Evolutionary conservation across 108 stramenopile genomes (phyloP), one percentile per base, ranked within the genome.

Genomic region (Cyclostephanos invisitatus): DNA sequence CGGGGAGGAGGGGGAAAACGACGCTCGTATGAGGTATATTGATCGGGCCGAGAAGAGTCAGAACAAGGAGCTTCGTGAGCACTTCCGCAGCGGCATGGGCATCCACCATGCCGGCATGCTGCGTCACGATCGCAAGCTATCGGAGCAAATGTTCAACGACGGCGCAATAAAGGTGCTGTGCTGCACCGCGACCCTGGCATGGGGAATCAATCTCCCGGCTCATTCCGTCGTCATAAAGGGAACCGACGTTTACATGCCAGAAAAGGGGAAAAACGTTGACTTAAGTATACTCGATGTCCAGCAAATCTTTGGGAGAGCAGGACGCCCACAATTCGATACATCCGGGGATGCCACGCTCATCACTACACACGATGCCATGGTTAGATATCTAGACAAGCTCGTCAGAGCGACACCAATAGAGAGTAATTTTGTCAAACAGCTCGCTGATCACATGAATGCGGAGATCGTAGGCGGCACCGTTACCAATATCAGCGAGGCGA

Each of bases 91-190:
- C 59, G 99, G 99, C 0, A 85, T 99, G 70, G 98, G 97, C 8
- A 91, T 98, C 49, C 99, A 99, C 81, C 99, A 99, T 83, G 99
- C 99, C n/a, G 99, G 99, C 32, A 98, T 99, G 99, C 85, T 98
- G 11, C 88, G 99, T 10, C 69, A 84, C 27, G 99, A 99, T 71
- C 87, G 99, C 5, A 96, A 94, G 64, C 84, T 99, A 36, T 87
- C 91, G 8, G 99, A 99, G 70, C 85, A 89, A 54, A 89, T 98
- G 88, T 99, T 99, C 74, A 85, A 86, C 27, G 93, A 94, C 67
- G 98, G 97, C 0, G 97, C 96, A 18, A 96, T 99, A 70, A 94
- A 93, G 78, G 97, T 99, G 0, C 76, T 99, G 8, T 96, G 92
- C 58, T 98, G 97, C 75, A 99, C 98, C 24, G 98, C 98, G 7